Conservation (phyloP, 306 rosid genomes). For the Vigna unguiculata region DNA sequence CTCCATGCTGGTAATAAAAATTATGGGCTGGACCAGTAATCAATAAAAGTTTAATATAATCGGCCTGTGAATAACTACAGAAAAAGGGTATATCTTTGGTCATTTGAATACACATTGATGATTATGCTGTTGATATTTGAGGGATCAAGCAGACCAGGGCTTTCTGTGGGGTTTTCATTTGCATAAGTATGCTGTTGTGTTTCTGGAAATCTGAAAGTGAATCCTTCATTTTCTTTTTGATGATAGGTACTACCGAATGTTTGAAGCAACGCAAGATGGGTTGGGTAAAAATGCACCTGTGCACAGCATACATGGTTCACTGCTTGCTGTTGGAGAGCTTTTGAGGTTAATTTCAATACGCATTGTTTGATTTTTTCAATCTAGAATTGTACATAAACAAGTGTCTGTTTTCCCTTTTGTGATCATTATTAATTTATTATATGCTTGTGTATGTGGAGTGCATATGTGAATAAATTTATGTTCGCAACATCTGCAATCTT, state of each 20-base stretch:
- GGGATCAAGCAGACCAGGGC: background rate
- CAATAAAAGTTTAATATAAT: constrained; percentile 21
- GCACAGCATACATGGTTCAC: constrained; percentile 97
- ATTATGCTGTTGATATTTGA: constrained; percentile 32
- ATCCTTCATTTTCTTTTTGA: constrained; percentile 36
- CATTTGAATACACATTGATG: constrained; percentile 9
- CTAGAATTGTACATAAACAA: constrained; percentile 27
- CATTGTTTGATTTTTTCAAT: constrained; percentile 34
- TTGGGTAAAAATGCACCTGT: constrained; percentile 93
- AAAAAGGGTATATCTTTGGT: background rate
- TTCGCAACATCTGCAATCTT: constrained; percentile 12
- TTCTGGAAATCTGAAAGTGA: constrained; percentile 13
- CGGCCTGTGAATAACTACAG: constrained; percentile 34
- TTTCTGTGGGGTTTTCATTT: constrained; percentile 33
- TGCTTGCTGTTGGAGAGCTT: constrained; percentile 99
- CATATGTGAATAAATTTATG: background rate
- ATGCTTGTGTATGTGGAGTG: background rate
- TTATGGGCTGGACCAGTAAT: constrained; percentile 1
- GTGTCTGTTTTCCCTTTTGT: background rate
- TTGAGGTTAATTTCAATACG: constrained; percentile 68
- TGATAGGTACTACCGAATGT: constrained; percentile 94
- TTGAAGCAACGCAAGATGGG: constrained; percentile 98
- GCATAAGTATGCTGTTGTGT: background rate
- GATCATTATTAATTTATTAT: background rate
- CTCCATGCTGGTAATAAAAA: constrained; percentile 20